Base-by-base conservation (phyloP, 257 asterid genomes). In the Solanum neorickii region DNA sequence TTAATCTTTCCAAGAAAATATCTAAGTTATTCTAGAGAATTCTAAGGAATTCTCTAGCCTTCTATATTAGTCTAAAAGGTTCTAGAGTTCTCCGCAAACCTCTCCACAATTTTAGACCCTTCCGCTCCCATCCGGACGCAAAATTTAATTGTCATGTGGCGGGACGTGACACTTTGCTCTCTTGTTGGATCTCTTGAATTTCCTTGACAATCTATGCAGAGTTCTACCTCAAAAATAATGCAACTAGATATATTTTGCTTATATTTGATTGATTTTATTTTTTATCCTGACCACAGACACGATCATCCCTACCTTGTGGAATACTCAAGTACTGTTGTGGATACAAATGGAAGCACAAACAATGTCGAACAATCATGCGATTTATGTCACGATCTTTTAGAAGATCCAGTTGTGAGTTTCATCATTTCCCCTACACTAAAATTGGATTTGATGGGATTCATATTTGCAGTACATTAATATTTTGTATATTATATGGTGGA, bases 291-390 rank as follows among this genome's bases (percentile, higher is more conserved):
- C 78, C 66, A 83, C 94, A 94, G 98, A 98, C 98, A 88, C 98
- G 97, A 96, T 89, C 98, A 96, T 91, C 98, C 98, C 84, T 95
- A 96, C 92, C 98, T 95, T 84, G 98, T 96, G 83, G 98, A 92
- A 86, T 94, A 96, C 93, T 95, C 98, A 76, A 92, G 85, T 77
- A 87, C 94, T 84, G 65, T 95, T 86, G 87, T 90, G 92, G 94
- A 88, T 87, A 93, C 93, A 85, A 93, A 83, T 90, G 95, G 91
- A 87, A 88, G 87, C 84, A 42, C 88, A 82, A 91, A 84, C 87
- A 94, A 90, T 68, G 88, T 89, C 83, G 84, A 89, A 82, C 93
- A 88, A 88, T 84, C 69, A 29, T 96, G 98, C 90, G 90, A 93
- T 86, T 73, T 93, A 84, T 96, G 99, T 87, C 92, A 90, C 77